Evolutionary conservation across 345 rosid genomes (phyloP).

Genomic region (Hypericum androsaemum): DNA sequence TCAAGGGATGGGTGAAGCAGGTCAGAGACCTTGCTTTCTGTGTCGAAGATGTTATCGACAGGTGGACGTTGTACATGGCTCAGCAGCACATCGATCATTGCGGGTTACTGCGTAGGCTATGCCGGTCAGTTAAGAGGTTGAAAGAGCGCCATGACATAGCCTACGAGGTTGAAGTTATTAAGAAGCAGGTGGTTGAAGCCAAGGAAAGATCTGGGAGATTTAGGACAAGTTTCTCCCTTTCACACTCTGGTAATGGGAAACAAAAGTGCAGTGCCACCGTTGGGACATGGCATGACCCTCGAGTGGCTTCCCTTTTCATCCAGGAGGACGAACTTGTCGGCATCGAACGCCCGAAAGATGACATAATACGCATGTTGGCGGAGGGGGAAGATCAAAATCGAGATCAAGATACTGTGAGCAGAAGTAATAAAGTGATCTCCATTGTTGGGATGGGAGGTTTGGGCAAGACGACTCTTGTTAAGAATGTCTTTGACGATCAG

Average conservation of each 20-base stretch:
- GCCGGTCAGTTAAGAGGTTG: not conserved
- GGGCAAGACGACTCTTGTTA: conserved; percentile 7
- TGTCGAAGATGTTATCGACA: not conserved
- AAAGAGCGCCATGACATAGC: not conserved
- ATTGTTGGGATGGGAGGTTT: conserved; percentile 12
- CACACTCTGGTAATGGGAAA: too few species aligned
- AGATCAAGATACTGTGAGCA: too few species aligned
- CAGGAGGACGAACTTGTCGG: conserved; percentile 3
- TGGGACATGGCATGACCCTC: conserved; percentile 1
- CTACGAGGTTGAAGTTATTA: not conserved
- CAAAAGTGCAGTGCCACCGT: too few species aligned
- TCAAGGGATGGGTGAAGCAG: not conserved
- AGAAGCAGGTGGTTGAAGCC: not conserved
- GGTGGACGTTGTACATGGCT: too few species aligned
- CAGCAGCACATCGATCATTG: too few species aligned
- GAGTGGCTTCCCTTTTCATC: conserved; percentile 6
- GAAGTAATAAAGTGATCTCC: not conserved
- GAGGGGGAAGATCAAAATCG: not conserved
- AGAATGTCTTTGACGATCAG: not conserved
- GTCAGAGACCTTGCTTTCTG: not conserved
- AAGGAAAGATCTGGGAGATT: not conserved
- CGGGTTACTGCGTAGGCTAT: too few species aligned
- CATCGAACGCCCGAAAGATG: not conserved
- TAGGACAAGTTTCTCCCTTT: not conserved
- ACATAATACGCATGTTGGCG: not conserved